Base-by-base conservation (phyloP, 2,329 filamentous ascomycete species). In the Neonectria hederae region DNA sequence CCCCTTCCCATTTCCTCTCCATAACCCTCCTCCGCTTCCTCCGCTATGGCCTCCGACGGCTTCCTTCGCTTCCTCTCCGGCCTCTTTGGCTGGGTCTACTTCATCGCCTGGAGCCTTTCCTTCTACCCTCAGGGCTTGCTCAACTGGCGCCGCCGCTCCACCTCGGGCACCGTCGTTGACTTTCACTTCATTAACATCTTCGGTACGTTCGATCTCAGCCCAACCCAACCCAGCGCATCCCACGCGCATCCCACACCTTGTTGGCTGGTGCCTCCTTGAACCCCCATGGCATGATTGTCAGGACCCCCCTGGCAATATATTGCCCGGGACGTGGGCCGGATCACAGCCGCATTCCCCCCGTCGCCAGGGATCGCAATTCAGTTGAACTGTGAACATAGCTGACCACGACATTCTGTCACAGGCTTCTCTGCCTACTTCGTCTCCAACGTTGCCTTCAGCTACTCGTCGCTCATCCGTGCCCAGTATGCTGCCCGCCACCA, bases 51-150 rank as follows among this genome's bases (percentile, higher is more conserved):
- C 45, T 65, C 69, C 66, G 63, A 65, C 46, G 74, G 75, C 57
- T 81, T 87, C 67, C 83, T 89, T 63, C 70, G 76, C 30, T 71
- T 83, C 62, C 58, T 87, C 19, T 89, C 86, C 54, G 85, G 82
- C 74, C 75, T 91, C 32, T 87, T 92, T 71, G 92, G 92, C 78
- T 94, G 92, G 91, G 80, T 90, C 75, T 94, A 94, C 79, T 90
- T 88, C 68, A 68, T 89, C 53, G 89, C 87, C 78, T 96, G 95
- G 95, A 95, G 92, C 13, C 81, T 90, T 17, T 97, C 93, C 17
- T 98, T 97, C 82, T 98, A 98, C 78, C 94, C 95, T 1, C 96
- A 98, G 77, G 89, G 92, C 7, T 80, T 97, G 65, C 86, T 93
- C 67, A 98, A 97, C 83, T 90, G 85, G 77, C 83, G 83, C 30